Conservation (phyloP, 768 basidiomycete species). For the Boletellus sp. region DNA sequence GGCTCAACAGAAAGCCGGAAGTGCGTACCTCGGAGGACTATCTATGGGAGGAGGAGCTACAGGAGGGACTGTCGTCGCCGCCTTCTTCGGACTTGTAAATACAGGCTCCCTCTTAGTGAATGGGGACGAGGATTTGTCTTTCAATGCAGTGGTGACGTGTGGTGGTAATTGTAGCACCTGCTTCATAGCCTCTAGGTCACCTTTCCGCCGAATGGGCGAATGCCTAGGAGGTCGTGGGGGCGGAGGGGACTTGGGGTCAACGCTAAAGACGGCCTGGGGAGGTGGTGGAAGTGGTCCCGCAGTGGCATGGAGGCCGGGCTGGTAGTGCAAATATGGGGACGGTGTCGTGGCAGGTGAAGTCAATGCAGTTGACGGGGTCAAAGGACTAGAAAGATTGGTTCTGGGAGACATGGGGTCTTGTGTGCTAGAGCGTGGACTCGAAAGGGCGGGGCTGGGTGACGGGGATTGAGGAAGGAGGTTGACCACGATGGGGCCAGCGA, state of each 20-base stretch:
- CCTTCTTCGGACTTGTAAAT: slow-evolving; percentile 31
- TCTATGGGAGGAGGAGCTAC: slow-evolving; percentile 2
- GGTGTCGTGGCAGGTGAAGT: slow-evolving; percentile 26
- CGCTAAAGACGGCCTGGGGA: slow-evolving; percentile 52
- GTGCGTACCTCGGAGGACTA: slow-evolving; percentile 20
- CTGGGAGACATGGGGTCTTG: slow-evolving; percentile 30
- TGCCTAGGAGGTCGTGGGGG: slow-evolving; percentile 60
- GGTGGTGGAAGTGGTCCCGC: slow-evolving; percentile 74
- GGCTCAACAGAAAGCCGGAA: not conserved
- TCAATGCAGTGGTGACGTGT: slow-evolving; percentile 47
- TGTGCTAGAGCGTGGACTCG: slow-evolving; percentile 26
- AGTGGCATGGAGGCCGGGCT: slow-evolving; percentile 65
- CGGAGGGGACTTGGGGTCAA: slow-evolving; percentile 47
- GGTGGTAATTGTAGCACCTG: slow-evolving; percentile 58
- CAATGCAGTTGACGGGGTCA: slow-evolving; percentile 25
- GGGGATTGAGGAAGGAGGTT: slow-evolving; percentile 39
- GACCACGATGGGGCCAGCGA: slow-evolving; percentile 61
- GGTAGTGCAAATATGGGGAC: slow-evolving; percentile 54
- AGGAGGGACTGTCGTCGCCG: not conserved
- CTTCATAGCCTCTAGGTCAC: slow-evolving; percentile 55
- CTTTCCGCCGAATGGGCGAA: slow-evolving; percentile 47
- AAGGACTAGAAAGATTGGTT: slow-evolving; percentile 21
- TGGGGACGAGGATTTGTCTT: slow-evolving; percentile 17
- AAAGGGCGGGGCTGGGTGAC: slow-evolving; percentile 24
- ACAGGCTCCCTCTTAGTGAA: slow-evolving; percentile 14